phyloP scores from a whole-genome alignment of 345 rosid species.

The Corchorus olitorius region DNA sequence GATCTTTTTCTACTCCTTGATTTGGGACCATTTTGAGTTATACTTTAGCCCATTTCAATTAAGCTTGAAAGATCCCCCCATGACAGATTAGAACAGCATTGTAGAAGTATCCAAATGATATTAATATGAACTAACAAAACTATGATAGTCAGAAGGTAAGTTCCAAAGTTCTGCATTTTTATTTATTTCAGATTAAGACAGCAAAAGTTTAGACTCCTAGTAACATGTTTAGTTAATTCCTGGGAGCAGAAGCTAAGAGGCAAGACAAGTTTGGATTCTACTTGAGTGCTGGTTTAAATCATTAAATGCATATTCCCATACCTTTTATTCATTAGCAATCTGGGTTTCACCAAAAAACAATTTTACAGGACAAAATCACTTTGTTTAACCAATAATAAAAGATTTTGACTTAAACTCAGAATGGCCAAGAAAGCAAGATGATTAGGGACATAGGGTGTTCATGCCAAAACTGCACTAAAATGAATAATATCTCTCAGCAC shows the following conservation, averaged over 20 bases:
- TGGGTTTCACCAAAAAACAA: not conserved
- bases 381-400: not conserved
- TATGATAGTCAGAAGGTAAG: not conserved
- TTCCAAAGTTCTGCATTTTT: not conserved
- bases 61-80: not conserved
- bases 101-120: not conserved
- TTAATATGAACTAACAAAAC: not conserved
- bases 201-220: not conserved
- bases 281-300: not conserved
- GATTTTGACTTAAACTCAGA: constrained; percentile 18
- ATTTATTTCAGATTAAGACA: not conserved
- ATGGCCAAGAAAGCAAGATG: constrained; percentile 14
- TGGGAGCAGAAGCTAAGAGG: not conserved
- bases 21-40: constrained; percentile 13
- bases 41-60: not conserved
- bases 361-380: not conserved
- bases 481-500: constrained; percentile 16
- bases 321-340: no score
- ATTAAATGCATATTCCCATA: no score
- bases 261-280: not conserved
- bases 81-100: not conserved
- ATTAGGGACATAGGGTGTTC: constrained; percentile 27
- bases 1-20: not conserved
- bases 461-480: constrained; percentile 24
- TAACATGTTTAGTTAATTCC: not conserved